Evolutionary conservation across 2,329 filamentous ascomycete genomes (phyloP).

Genomic region (Aspergillus pseudoviridinutans): DNA sequence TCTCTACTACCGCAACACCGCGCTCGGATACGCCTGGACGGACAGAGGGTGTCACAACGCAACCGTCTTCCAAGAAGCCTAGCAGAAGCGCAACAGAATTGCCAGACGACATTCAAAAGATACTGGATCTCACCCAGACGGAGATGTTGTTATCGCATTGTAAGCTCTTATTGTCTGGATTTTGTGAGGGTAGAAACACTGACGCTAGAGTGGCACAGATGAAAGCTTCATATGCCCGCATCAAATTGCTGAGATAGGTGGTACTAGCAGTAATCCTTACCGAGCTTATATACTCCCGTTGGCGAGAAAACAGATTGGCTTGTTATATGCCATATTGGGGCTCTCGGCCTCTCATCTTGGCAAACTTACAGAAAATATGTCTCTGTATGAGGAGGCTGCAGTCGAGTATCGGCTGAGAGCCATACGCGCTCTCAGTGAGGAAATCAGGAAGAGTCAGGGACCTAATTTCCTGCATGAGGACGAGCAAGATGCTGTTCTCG

Average conservation of each 20-base stretch:
- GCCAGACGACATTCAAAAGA: constrained; percentile 1
- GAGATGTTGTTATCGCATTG: constrained; percentile 21
- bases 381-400: constrained; percentile 21
- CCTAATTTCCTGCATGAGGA: constrained; percentile 15
- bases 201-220: constrained; percentile 13
- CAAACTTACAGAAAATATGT: constrained; percentile 14
- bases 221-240: constrained; percentile 27
- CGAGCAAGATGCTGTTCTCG: constrained; percentile 27
- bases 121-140: constrained; percentile 12
- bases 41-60: not conserved
- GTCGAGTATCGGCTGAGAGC: constrained; percentile 28
- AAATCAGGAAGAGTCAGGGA: constrained; percentile 24
- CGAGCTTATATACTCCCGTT: constrained; percentile 26
- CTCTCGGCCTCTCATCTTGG: constrained; percentile 28
- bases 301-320: constrained; percentile 24
- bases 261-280: constrained; percentile 24
- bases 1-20: not conserved
- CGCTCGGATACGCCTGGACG: not conserved
- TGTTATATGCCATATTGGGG: constrained; percentile 26
- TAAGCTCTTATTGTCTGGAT: constrained; percentile 3
- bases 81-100: not conserved
- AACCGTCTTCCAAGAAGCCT: not conserved
- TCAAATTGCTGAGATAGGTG: constrained; percentile 24
- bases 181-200: not conserved
- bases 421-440: constrained; percentile 23